phyloP scores from a whole-genome alignment of 2,329 filamentous ascomycete genomes.

The Colletotrichum abscissum region DNA sequence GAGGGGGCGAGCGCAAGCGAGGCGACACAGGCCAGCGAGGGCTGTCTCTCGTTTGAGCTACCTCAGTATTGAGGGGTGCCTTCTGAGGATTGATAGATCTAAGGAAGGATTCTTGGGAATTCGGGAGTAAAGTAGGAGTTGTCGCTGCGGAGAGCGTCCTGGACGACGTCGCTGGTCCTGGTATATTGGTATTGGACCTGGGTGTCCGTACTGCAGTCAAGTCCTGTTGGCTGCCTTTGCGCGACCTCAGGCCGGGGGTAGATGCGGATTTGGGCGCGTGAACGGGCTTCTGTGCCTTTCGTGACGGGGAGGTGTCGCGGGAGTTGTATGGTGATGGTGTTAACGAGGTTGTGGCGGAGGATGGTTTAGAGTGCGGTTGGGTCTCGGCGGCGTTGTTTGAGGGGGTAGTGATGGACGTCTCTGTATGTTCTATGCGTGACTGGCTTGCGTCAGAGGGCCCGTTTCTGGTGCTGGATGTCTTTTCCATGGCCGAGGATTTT shows the following conservation, averaged over 20 bases:
- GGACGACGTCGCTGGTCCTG: constrained; percentile 72
- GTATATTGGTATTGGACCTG: constrained; percentile 62
- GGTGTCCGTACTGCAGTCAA: constrained; percentile 69
- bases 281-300: constrained; percentile 50
- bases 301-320: constrained; percentile 61
- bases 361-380: constrained; percentile 47
- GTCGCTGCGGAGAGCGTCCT: constrained; percentile 75
- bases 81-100: constrained; percentile 76
- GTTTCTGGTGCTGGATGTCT: constrained; percentile 45
- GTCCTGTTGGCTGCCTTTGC: constrained; percentile 74
- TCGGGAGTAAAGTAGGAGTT: constrained; percentile 73
- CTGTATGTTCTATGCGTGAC: constrained; percentile 30
- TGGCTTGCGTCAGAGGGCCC: constrained; percentile 40
- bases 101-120: constrained; percentile 68
- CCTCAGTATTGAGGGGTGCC: constrained; percentile 59
- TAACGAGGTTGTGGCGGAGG: constrained; percentile 50
- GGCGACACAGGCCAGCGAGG: constrained; percentile 84
- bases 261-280: constrained; percentile 45
- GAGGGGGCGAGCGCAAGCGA: constrained; percentile 81
- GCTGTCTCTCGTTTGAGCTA: constrained; percentile 57
- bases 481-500: constrained; percentile 49
- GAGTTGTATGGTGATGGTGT: constrained; percentile 51
- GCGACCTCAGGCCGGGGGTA: constrained; percentile 61
- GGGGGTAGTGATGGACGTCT: constrained; percentile 39
- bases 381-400: constrained; percentile 42